phyloP scores from a whole-genome alignment of 306 rosid species.

The Coriaria nepalensis region DNA sequence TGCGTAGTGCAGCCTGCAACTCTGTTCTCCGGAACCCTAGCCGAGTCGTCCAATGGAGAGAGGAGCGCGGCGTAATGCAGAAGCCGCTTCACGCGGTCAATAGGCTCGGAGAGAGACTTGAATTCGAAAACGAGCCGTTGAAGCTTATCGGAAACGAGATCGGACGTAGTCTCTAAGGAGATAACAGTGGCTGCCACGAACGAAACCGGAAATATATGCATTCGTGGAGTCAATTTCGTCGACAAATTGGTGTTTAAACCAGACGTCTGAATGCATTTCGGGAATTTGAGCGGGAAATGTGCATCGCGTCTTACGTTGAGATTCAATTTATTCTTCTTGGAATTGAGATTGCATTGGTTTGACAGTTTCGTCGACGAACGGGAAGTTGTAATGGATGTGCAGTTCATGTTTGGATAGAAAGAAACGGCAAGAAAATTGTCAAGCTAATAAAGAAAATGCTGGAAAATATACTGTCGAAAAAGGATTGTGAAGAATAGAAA shows the following conservation, averaged over 20 bases:
- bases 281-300: not conserved
- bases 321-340: constrained; percentile 1
- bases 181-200: not conserved
- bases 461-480: not conserved
- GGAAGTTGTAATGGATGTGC: not conserved
- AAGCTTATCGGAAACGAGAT: constrained; percentile 18
- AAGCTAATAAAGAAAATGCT: not conserved
- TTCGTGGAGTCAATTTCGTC: constrained; percentile 3
- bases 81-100: constrained; percentile 60
- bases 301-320: not conserved
- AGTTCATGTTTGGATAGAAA: constrained; percentile 21
- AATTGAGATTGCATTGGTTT: not conserved
- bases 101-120: constrained; percentile 38
- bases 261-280: constrained; percentile 3
- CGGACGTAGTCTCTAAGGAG: not conserved
- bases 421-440: constrained; percentile 6
- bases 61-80: constrained; percentile 52
- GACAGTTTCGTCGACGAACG: not conserved
- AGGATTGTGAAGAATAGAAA: too few relatives aligned
- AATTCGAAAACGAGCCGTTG: constrained; percentile 37
- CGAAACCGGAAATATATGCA: constrained; percentile 3
- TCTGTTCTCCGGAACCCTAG: constrained; percentile 28
- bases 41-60: constrained; percentile 23
- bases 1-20: constrained; percentile 54
- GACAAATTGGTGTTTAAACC: not conserved